phyloP scores from a whole-genome alignment of 148 eudicot genomes.

The Silene latifolia region DNA sequence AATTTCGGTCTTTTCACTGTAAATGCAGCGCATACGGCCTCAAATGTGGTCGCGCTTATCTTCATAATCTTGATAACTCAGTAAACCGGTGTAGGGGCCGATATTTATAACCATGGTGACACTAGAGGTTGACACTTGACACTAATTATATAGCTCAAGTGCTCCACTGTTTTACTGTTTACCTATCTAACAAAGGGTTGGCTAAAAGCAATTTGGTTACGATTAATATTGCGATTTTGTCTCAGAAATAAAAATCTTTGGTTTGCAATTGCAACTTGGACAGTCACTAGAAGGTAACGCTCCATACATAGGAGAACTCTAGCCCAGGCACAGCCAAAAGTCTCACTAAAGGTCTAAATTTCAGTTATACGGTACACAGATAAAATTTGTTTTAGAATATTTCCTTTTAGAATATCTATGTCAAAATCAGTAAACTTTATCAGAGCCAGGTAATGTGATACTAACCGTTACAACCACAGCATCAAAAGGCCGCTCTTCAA shows the following conservation, averaged over 20 bases:
- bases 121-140: conserved; percentile 1
- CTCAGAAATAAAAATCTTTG: not conserved
- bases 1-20: not conserved
- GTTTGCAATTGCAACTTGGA: not conserved
- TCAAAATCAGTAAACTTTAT: not conserved
- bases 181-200: too few relatives aligned
- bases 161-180: too few relatives aligned
- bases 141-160: not conserved
- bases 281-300: not conserved
- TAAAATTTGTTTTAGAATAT: too few relatives aligned
- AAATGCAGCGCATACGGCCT: not conserved
- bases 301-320: not conserved
- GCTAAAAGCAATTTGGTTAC: not conserved
- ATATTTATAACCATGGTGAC: not conserved
- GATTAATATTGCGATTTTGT: not conserved
- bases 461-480: conserved; percentile 91
- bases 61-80: not conserved
- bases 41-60: not conserved
- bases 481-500: conserved; percentile 56
- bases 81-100: not conserved
- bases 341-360: not conserved
- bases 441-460: conserved; percentile 9
- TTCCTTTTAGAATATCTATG: not conserved
- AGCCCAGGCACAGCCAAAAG: not conserved
- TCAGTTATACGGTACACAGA: not conserved